Evolutionary conservation across 129 eudicot genomes (phyloP).

Genomic region (Lonicera japonica): DNA sequence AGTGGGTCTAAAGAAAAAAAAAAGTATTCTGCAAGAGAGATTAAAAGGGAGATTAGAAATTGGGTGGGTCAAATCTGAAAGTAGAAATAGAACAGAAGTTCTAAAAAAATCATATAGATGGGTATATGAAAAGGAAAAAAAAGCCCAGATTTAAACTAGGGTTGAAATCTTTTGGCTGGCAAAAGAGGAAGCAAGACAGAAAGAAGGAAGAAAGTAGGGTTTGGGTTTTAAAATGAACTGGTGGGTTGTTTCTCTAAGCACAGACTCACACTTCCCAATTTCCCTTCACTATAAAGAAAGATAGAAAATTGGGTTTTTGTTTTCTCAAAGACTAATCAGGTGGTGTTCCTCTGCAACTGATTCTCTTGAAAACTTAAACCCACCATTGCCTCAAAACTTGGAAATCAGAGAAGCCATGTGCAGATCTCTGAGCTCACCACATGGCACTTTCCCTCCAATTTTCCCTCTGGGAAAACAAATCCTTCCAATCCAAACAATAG

Average conservation of each 20-base stretch:
- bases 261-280: conserved; percentile 23
- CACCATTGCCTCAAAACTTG: conserved; percentile 38
- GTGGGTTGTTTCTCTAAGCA: conserved; percentile 13
- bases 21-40: not conserved
- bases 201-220: not conserved
- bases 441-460: conserved; percentile 46
- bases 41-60: not conserved
- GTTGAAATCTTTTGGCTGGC: not conserved
- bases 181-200: not conserved
- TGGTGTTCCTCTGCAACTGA: conserved; percentile 54
- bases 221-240: conserved; percentile 7
- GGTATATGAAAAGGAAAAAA: too few species aligned
- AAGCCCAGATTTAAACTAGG: conserved; percentile 6
- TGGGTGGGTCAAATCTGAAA: not conserved
- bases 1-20: not conserved
- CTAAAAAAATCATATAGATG: too few species aligned
- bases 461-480: not conserved
- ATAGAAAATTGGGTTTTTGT: conserved; percentile 10
- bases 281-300: not conserved
- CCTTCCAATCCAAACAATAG: conserved; percentile 2
- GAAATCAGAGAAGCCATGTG: conserved; percentile 87
- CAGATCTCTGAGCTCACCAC: conserved; percentile 78
- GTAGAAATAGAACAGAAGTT: not conserved
- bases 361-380: conserved; percentile 63
- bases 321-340: conserved; percentile 20